These are phyloP conservation scores for Quercus bicolor DNA, from an alignment of 306 rosid species.

Conservation along the genomic window DNA sequence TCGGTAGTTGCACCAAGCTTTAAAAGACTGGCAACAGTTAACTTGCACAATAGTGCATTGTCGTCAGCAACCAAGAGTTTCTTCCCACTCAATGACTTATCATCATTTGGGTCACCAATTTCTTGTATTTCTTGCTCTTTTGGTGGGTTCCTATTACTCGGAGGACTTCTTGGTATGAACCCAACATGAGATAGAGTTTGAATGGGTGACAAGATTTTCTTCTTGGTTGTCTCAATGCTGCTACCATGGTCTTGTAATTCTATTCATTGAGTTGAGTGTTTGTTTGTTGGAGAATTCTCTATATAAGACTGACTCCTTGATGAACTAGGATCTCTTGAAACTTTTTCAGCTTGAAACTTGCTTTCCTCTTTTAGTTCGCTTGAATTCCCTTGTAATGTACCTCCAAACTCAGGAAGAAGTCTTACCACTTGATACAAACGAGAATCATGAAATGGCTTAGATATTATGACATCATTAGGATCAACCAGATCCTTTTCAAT, in stretches of 20 bases:
- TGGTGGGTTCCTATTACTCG: too few relatives aligned
- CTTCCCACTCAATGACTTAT: constrained; percentile 46
- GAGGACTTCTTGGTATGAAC: too few relatives aligned
- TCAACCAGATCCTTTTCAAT: constrained; percentile 19
- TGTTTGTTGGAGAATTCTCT: neutral
- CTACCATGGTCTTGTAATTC: constrained; percentile 1
- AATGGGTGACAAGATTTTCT: constrained; percentile 5
- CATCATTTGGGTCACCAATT: neutral
- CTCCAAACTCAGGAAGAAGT: constrained; percentile 73
- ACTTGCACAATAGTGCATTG: constrained; percentile 9
- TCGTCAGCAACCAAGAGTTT: constrained; percentile 70
- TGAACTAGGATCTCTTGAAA: neutral
- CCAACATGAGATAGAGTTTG: neutral
- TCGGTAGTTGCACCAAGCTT: constrained; percentile 51
- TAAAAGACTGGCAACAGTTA: constrained; percentile 25
- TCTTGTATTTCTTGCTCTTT: too few relatives aligned
- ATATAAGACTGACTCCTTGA: neutral
- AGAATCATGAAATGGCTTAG: constrained; percentile 63
- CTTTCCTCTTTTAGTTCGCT: neutral
- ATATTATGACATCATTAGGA: constrained; percentile 41
- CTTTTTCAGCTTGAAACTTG: neutral
- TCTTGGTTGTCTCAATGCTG: constrained; percentile 1
- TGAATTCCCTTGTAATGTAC: constrained; percentile 19
- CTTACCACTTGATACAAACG: constrained; percentile 41
- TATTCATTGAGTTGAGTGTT: neutral